Percentiles rank a stretch among this genome's conserved stretches.
Evolutionary conservation across 208 protist genomes (phyloP).

Genomic region (Sergeia podlipaevii): DNA sequence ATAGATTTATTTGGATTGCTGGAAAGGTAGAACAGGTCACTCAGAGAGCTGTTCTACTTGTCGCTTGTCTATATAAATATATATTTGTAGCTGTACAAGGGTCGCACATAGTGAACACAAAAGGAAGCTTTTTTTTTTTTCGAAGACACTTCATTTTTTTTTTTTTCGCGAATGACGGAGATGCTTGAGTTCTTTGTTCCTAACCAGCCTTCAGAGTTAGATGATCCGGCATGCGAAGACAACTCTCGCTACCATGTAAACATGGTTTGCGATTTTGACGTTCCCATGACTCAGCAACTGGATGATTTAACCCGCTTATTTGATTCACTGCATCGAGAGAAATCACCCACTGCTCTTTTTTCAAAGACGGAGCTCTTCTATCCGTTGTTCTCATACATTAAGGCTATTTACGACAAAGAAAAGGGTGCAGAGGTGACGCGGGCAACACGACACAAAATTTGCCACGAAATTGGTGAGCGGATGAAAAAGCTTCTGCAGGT

Average conservation of each 20-base stretch:
- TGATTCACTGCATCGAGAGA: constrained; percentile 73
- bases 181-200: constrained; percentile 78
- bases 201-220: constrained; percentile 46
- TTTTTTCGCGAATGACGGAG: constrained; percentile 28
- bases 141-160: constrained; percentile 13
- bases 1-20: too few relatives aligned
- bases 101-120: neutral
- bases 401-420: constrained; percentile 45
- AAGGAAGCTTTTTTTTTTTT: constrained; percentile 8
- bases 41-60: neutral
- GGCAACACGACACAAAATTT: constrained; percentile 82
- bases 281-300: constrained; percentile 63
- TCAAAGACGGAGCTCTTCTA: constrained; percentile 65
- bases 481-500: constrained; percentile 84
- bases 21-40: too few relatives aligned
- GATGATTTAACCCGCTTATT: constrained; percentile 80
- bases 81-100: constrained; percentile 2
- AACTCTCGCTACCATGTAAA: constrained; percentile 53
- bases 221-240: constrained; percentile 35
- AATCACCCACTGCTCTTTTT: constrained; percentile 80
- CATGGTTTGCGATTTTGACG: constrained; percentile 61
- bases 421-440: constrained; percentile 30
- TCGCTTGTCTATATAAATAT: neutral
- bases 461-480: constrained; percentile 79
- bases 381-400: constrained; percentile 69